Evolutionary conservation across 306 rosid genomes (phyloP), one percentile per base, ranked within the genome.

Genomic region (Lablab purpureus): DNA sequence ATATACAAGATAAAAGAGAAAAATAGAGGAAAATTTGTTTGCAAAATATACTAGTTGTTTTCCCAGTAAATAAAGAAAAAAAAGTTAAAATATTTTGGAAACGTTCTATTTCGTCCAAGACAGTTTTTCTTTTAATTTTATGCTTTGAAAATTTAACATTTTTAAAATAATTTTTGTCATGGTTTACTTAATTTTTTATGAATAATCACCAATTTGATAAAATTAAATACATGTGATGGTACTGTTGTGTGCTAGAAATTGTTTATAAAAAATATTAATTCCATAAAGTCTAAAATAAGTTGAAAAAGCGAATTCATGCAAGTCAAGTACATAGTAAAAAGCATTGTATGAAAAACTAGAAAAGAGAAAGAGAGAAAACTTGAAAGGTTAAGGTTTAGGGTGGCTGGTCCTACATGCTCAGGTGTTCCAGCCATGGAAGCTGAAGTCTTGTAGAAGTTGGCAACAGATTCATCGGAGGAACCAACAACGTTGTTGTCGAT

Each of bases 361-460:
- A 25, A 25, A 62, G 19, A 60, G 67, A 60, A 60, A 15, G 40
- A 28, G 68, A 30, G 8, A 15, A 6, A 59, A 14, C 9, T 12
- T 19, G 0, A 12, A 19, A 49, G 71, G 51, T 7, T 10, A 1
- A 28, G 71, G 51, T 7, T 10, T 0, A 28, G 11, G 56, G 14
- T 2, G 65, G 65, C 7, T 5, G 45, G 51, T 34, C 87, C 22
- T 87, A 93, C 98, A 43, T 75, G 91, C 8, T 88, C 81, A 27
- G 89, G 92, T 5, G 93, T 86, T 47, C 87, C 89, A 18, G 89
- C 86, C 87, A 87, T 82, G 81, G 98, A 88, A 37, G 97, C 94
- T 0, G 93, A 89, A 54, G 89, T 83, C 1, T 71, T 7, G 79
- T 89, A 87, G 83, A 84, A 89, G 1, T 71, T 55, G 81, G 88